Percentiles rank a stretch among this genome's conserved stretches.
Evolutionary conservation across 2,329 filamentous ascomycete species (phyloP).

Genomic region (Magnaporthiopsis poae): DNA sequence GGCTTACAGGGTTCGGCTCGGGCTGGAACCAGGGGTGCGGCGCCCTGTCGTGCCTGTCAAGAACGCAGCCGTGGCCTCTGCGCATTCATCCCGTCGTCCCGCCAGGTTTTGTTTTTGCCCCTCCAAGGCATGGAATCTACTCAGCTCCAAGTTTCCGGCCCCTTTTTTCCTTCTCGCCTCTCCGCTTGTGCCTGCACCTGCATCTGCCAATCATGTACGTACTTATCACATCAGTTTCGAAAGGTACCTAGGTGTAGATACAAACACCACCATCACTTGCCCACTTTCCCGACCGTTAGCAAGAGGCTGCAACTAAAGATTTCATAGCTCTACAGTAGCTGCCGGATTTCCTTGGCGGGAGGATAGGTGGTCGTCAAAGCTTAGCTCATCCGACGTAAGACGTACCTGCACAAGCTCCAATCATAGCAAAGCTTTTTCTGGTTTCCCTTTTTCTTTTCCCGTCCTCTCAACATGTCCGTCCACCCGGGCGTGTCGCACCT

Average conservation of each 20-base stretch:
- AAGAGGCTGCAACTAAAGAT: not conserved
- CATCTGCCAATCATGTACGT: too few species aligned
- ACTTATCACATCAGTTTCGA: too few species aligned
- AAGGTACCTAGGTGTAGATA: too few species aligned
- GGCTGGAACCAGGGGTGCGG: not conserved
- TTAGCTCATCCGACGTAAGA: not conserved
- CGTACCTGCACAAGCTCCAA: not conserved
- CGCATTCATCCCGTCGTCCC: not conserved
- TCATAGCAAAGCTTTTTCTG: not conserved
- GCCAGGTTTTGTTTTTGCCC: not conserved
- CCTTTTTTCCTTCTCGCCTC: not conserved
- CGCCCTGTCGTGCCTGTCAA: not conserved
- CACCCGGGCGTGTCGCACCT: not conserved
- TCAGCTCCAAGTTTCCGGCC: not conserved
- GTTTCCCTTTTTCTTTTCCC: not conserved
- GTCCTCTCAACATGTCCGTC: not conserved
- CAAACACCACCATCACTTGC: too few species aligned
- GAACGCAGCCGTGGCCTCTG: not conserved
- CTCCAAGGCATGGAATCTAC: not conserved
- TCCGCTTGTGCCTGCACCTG: too few species aligned
- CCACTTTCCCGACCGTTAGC: too few species aligned
- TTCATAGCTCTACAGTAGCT: not conserved
- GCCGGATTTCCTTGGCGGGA: too few species aligned
- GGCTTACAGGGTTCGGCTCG: not conserved
- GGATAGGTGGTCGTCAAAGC: not conserved